Evolutionary conservation across 164 flowering plant genomes (phyloP), one percentile per base, ranked within the genome.

Genomic region (Santalum album): DNA sequence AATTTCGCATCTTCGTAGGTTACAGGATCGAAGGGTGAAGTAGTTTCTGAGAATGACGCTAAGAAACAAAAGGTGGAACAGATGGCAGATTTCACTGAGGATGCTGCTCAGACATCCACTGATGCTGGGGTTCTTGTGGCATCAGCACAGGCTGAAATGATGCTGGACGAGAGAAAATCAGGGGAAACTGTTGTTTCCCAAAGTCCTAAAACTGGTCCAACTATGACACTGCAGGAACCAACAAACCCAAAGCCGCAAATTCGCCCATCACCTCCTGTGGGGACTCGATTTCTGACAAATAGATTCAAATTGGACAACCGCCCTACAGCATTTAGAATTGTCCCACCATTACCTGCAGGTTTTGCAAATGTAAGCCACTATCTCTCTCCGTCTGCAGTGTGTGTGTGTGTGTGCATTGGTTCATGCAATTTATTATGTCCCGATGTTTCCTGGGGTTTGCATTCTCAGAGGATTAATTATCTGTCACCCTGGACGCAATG

Each of bases 301-400:
- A 74, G 84, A 64, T 84, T 78, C 74, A 91, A 84, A 65, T 69
- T 88, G 73, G 96, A 88, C 69, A 84, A 88, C 67, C 94, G 89
- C 18, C 86, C 96, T 26, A 80, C 84, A 1, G 26, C 79, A 57
- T 88, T 91, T 62, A 81, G 62, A 69, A 65, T 88, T 56, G 53
- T 71, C 56, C 77, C 95, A 1, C 95, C 98, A 60, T 65, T 89
- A 50, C 98, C 96, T n/a, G 50, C 73, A 46, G 83, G 75, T 48
- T 65, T 92, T 46, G 78, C 84, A 54, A 72, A 80, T 76, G 98
- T 92, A 66, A 73, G 76, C 55, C 50, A 24, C 56, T 59, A 57
- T 63, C 58, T 54, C 34, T 21, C 63, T 46, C 22, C 48, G 51
- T 22, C 52, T 39, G 27, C n/a, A n/a, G n/a, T n/a, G n/a, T n/a